phyloP scores from a whole-genome alignment of 2,329 filamentous ascomycete species.

The Fusarium subglutinans region DNA sequence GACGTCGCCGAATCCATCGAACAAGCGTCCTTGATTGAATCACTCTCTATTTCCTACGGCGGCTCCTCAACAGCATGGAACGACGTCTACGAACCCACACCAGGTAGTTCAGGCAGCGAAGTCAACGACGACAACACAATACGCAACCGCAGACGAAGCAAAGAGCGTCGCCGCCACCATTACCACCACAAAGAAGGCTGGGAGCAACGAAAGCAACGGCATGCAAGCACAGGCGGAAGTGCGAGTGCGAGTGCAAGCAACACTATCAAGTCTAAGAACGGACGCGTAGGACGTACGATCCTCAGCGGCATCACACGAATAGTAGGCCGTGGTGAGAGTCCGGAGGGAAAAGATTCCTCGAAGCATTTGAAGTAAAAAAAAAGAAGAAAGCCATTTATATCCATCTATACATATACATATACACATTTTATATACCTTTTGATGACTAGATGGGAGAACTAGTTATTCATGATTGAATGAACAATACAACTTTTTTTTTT shows the following conservation, averaged over 20 bases:
- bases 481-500: slow-evolving; percentile 26
- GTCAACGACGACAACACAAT: slow-evolving; percentile 37
- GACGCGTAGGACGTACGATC: slow-evolving; percentile 54
- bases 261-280: slow-evolving; percentile 50
- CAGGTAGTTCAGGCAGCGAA: slow-evolving; percentile 64
- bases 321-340: slow-evolving; percentile 52
- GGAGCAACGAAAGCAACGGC: slow-evolving; percentile 42
- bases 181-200: slow-evolving; percentile 42
- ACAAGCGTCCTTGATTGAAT: slow-evolving; percentile 51
- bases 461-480: slow-evolving; percentile 32
- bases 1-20: slow-evolving; percentile 61
- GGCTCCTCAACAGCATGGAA: slow-evolving; percentile 42
- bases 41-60: slow-evolving; percentile 45
- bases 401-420: slow-evolving; percentile 9
- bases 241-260: slow-evolving; percentile 42
- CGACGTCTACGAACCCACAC: slow-evolving; percentile 48
- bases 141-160: slow-evolving; percentile 43
- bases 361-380: slow-evolving; percentile 19
- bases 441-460: slow-evolving; percentile 21
- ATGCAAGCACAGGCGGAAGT: slow-evolving; percentile 42
- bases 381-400: background rate
- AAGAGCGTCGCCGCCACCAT: slow-evolving; percentile 46
- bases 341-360: slow-evolving; percentile 47
- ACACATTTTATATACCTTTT: slow-evolving; percentile 14
- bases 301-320: slow-evolving; percentile 58